Evolutionary conservation across 2,329 filamentous ascomycete species (phyloP).

Genomic region (Fusarium gaditjirri): DNA sequence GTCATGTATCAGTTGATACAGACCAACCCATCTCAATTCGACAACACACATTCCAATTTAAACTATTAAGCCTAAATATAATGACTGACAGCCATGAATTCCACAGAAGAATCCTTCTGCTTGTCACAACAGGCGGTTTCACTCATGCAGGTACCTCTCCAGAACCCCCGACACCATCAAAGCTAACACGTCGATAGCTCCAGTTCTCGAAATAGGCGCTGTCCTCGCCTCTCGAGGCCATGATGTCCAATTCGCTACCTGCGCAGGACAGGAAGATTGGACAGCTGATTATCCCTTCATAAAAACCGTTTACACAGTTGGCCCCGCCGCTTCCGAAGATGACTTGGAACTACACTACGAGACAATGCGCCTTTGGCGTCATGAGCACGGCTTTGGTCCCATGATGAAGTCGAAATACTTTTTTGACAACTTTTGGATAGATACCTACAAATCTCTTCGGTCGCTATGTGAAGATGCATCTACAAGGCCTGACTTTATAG

Average conservation of each 20-base stretch:
- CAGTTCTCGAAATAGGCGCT: slow-evolving; percentile 50
- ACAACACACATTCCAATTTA: slow-evolving; percentile 17
- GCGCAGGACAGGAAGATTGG: slow-evolving; percentile 51
- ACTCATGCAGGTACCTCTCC: slow-evolving; percentile 47
- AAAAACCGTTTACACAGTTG: slow-evolving; percentile 47
- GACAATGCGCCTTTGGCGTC: slow-evolving; percentile 49
- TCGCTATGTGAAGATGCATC: slow-evolving; percentile 29
- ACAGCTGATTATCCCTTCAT: slow-evolving; percentile 46
- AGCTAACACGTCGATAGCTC: slow-evolving; percentile 35
- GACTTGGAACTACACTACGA: slow-evolving; percentile 50
- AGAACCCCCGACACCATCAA: no score
- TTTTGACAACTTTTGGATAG: slow-evolving; percentile 52
- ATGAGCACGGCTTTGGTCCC: slow-evolving; percentile 45
- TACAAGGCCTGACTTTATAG: slow-evolving; percentile 52
- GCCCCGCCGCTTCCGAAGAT: slow-evolving; percentile 43
- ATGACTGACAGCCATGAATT: slow-evolving; percentile 29
- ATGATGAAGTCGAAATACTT: slow-evolving; percentile 51
- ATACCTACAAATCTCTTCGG: slow-evolving; percentile 38
- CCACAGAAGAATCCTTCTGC: slow-evolving; percentile 45
- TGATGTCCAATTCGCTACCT: slow-evolving; percentile 52
- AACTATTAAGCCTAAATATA: slow-evolving; percentile 7
- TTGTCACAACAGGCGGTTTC: slow-evolving; percentile 51
- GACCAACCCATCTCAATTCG: slow-evolving; percentile 11
- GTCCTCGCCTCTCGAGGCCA: slow-evolving; percentile 50
- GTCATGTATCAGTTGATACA: slow-evolving; percentile 17